Evolutionary conservation across 179 eudicot genomes (phyloP), one percentile per base, ranked within the genome.

Genomic region (Silene vulgaris): DNA sequence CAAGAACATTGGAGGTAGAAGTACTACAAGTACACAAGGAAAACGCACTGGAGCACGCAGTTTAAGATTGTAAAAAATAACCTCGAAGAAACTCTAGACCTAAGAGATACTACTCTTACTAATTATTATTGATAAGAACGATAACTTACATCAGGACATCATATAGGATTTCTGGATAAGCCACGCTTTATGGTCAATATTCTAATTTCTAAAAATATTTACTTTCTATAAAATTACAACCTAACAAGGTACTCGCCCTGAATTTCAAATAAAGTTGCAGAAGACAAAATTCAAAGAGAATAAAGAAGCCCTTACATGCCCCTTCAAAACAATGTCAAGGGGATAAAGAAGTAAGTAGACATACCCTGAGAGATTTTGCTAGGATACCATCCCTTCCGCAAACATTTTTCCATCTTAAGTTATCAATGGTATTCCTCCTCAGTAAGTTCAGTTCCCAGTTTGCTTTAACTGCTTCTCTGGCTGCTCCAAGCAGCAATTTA

Each of bases 401-500:
- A 23, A 89, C 91, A 69, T 81, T 88, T 76, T 84, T 96, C 98
- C 97, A 96, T 86, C 88, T 88, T 74, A 87, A 86, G 77, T 90
- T 93, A 76, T 88, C 86, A 14, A 79, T 13, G 35, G 91, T 90
- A 79, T 86, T 84, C 80, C 84, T 91, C 74, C 93, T 84, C 68
- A 93, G 83, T 70, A 96, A 85, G 76, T 88, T 86, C 73, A 86
- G 84, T 81, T 96, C 98, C 97, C 99, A 96, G 74, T 91, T 83
- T 78, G 98, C 99, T 88, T 88, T 96, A 62, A 96, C 93, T 16
- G 98, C 99, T 73, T 89, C 98, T 82, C 93, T 88, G 69, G 99
- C 97, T 9, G 99, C 97, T 66, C 97, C 99, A 77, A 95, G 96
- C 88, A 95, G 86, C 74, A 95, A 81, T 77, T 95, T 95, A 85